Conservation (phyloP, 805 yeast genomes). For the Wickerhamomyces mucosus region DNA sequence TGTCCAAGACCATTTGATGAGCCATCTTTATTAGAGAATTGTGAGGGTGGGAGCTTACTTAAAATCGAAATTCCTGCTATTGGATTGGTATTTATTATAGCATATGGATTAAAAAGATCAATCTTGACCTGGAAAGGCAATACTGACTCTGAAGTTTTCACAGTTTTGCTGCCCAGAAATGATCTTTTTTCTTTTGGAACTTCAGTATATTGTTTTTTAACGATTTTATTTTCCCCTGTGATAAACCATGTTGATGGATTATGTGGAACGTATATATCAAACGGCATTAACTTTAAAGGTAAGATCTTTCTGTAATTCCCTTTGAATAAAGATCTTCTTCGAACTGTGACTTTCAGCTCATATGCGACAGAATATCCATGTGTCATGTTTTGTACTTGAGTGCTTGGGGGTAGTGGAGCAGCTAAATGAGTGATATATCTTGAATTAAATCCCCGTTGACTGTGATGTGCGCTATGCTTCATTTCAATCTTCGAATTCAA, state of each 20-base stretch:
- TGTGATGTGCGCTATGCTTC: not conserved
- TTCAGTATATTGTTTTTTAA: not conserved
- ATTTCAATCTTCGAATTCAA: conserved; percentile 9
- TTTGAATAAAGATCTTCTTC: not conserved
- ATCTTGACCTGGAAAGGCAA: not conserved
- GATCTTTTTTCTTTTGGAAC: not conserved
- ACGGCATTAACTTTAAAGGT: not conserved
- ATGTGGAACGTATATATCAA: not conserved
- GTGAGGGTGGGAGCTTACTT: too few species aligned
- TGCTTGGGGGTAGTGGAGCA: not conserved
- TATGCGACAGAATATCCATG: not conserved
- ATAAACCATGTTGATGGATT: not conserved
- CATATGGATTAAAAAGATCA: not conserved
- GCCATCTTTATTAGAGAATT: not conserved
- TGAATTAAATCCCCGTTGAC: not conserved
- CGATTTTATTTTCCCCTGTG: not conserved
- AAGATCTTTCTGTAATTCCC: not conserved
- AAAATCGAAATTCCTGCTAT: not conserved
- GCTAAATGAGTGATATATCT: not conserved
- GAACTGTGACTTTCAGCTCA: not conserved
- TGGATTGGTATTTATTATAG: not conserved
- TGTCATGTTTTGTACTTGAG: not conserved
- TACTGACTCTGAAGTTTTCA: too few species aligned
- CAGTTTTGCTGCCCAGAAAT: too few species aligned
- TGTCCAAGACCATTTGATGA: not conserved